Evolutionary conservation across 2,329 filamentous ascomycete species (phyloP).

Genomic region (Alternaria panax): DNA sequence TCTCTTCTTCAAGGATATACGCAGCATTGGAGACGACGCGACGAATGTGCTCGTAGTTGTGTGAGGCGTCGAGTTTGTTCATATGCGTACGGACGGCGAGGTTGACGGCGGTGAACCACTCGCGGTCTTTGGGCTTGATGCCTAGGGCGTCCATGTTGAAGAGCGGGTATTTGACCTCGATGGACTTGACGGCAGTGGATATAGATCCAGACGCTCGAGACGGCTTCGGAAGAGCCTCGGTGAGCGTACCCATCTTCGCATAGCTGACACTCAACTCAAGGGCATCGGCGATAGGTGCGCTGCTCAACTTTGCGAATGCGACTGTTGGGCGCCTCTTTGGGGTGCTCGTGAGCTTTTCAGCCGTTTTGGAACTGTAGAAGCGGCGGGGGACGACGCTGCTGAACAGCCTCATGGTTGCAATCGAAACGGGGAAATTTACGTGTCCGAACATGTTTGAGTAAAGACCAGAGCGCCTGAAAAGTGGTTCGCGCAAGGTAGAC

Average conservation of each 20-base stretch:
- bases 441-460: not conserved
- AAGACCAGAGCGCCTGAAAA: not conserved
- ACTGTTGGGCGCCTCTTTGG: too few species aligned
- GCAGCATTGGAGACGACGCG: conserved; percentile 2
- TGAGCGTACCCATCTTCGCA: too few species aligned
- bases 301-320: not conserved
- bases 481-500: not conserved
- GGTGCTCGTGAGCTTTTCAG: not conserved
- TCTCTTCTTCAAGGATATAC: not conserved
- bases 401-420: not conserved
- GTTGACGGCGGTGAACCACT: conserved; percentile 6
- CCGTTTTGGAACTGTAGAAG: not conserved
- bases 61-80: not conserved
- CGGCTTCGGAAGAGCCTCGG: not conserved
- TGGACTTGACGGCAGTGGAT: not conserved
- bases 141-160: not conserved
- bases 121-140: not conserved
- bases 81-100: not conserved
- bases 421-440: not conserved
- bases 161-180: not conserved
- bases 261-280: too few species aligned
- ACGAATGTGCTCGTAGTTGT: conserved; percentile 2
- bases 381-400: not conserved
- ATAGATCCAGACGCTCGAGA: not conserved
- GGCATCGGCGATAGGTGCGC: not conserved